phyloP scores from a whole-genome alignment of 192 early-diverging fungal genomes.

The Rhizophagus clarus region DNA sequence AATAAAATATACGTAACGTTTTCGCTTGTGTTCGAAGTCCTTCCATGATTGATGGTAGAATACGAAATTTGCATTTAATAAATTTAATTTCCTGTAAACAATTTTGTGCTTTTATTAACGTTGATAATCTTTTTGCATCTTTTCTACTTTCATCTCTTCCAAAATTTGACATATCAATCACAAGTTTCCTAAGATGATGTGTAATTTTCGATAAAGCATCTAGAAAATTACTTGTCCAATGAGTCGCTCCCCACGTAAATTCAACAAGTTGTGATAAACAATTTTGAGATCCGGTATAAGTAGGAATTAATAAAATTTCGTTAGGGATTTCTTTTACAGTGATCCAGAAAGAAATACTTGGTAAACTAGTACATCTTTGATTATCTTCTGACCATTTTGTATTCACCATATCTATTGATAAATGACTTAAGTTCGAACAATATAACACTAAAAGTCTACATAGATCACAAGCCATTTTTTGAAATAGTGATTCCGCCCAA shows the following conservation, averaged over 20 bases:
- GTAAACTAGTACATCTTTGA: constrained; percentile 4
- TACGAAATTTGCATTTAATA: not conserved
- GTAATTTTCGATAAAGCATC: constrained; percentile 5
- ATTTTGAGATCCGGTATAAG: not conserved
- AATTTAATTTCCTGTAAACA: constrained; percentile 5
- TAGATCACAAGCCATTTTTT: constrained; percentile 3
- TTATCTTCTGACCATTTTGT: constrained; percentile 1
- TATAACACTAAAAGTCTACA: constrained; percentile 6
- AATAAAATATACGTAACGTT: not conserved
- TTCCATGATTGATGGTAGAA: constrained; percentile 6
- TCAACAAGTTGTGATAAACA: constrained; percentile 13
- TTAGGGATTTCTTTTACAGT: not conserved
- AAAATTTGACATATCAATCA: constrained; percentile 20
- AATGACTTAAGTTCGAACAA: not conserved
- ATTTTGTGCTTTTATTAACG: not conserved
- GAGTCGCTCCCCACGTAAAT: constrained; percentile 7
- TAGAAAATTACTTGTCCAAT: constrained; percentile 3
- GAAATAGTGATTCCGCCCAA: not conserved
- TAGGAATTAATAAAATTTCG: not conserved
- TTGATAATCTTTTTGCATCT: not conserved
- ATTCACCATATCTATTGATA: constrained; percentile 13
- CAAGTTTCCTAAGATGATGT: not conserved
- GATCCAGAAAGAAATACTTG: constrained; percentile 13
- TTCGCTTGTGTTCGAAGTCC: constrained; percentile 8
- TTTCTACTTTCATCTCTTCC: constrained; percentile 4